These are phyloP conservation scores for Cladosporium sp. DNA, from an alignment of 2,329 filamentous ascomycete species.

Conservation along the genomic window DNA sequence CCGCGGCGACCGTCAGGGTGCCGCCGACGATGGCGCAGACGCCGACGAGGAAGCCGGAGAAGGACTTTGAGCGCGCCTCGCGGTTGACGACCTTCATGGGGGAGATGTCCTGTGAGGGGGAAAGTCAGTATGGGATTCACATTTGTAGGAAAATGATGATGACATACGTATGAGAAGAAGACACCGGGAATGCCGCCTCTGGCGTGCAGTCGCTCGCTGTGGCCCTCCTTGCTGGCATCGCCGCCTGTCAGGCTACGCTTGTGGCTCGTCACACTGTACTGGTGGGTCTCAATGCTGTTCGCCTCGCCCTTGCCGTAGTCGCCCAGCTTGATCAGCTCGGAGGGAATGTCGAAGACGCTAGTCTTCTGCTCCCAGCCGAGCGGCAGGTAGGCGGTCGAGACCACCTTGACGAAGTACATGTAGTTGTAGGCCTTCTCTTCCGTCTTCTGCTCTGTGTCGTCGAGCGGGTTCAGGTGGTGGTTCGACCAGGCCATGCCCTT, in stretches of 20 bases:
- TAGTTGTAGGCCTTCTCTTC: constrained; percentile 84
- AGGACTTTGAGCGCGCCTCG: constrained; percentile 81
- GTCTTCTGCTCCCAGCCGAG: constrained; percentile 72
- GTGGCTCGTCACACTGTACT: constrained; percentile 97
- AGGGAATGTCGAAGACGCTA: constrained; percentile 28
- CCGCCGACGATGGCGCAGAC: constrained; percentile 92
- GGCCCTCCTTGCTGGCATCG: constrained; percentile 76
- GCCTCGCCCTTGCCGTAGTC: constrained; percentile 58
- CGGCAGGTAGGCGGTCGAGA: constrained; percentile 89
- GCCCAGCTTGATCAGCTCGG: constrained; percentile 58
- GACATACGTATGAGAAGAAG: constrained; percentile 92
- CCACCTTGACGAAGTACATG: constrained; percentile 99
- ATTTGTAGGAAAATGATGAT: constrained; percentile 20
- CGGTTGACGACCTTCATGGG: constrained; percentile 99
- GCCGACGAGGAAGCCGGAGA: constrained; percentile 86
- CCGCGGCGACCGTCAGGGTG: constrained; percentile 90
- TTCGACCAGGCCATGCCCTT: constrained; percentile 66
- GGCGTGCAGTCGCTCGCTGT: constrained; percentile 86
- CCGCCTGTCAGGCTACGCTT: constrained; percentile 82
- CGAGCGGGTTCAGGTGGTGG: constrained; percentile 88
- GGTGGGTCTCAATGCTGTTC: constrained; percentile 91
- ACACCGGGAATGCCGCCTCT: constrained; percentile 90
- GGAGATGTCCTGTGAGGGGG: constrained; percentile 64
- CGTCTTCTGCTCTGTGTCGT: constrained; percentile 69
- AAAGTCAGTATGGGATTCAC: neutral